Evolutionary conservation across 257 asterid species (phyloP), one percentile per base, ranked within the genome.

Genomic region (Solanum peruvianum): DNA sequence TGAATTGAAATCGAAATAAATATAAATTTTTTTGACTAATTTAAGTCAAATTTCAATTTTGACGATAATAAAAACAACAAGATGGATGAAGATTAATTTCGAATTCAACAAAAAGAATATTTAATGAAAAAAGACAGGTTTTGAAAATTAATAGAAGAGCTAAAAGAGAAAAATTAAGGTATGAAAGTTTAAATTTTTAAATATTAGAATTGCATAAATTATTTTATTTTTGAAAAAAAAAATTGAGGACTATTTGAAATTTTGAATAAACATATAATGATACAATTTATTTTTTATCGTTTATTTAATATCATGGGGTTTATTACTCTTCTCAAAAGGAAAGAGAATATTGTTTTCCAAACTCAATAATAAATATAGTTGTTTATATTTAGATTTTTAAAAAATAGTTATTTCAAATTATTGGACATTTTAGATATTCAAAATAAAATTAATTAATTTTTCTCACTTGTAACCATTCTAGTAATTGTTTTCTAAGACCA

Each of bases 381-480:
- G n/a, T 56, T 56, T 2, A 56, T 23, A 23, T 60, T 14, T 60
- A 0, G 35, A 64, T 64, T 64, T 64, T 1, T 5, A 25, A 25
- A 25, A 64, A 13, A 27, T 25, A 13, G 8, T 13, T 66, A 25
- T 66, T 4, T 66, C 11, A 66, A 25, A 66, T 27, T 66, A 66
- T 66, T 25, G 6, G 20, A 5, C 2, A 27, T 64, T 64, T 25
- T 10, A 12, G 0, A 64, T 0, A 6, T 64, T 64, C 31, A 64
- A 11, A 64, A 1, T 2, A 64, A 64, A 64, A 64, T 64, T 64
- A 11, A 12, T 64, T 11, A 64, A 64, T 6, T 25, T 66, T 12
- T 1, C 2, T 4, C 64, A 25, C 33, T 5, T 6, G 2, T n/a
- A 25, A 64, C 13, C 13, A 1, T 60, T 0, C 15, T 23, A 23